Percentiles rank a stretch among this genome's conserved stretches.
Conservation (phyloP, 768 basidiomycete genomes). For the Cystobasidium tubakii region DNA sequence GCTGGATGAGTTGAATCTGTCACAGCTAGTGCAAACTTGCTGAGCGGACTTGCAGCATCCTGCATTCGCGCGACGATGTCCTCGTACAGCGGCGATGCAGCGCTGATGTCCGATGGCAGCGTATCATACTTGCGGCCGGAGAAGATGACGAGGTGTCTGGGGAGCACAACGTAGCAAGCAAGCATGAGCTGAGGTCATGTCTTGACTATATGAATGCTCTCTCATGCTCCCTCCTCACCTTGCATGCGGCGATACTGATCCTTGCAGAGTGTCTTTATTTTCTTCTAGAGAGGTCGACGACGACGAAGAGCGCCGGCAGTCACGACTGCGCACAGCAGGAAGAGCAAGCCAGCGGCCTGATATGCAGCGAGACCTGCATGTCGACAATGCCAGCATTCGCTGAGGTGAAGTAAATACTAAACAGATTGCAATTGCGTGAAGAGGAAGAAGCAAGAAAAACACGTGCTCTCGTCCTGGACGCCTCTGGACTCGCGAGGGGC, state of each 20-base stretch:
- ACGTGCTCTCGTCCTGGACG: background rate
- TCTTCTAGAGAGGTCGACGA: background rate
- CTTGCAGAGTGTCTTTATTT: background rate
- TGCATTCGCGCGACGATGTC: constrained; percentile 33
- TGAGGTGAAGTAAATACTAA: background rate
- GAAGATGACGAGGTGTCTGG: constrained; percentile 44
- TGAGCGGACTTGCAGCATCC: background rate
- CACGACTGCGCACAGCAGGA: background rate
- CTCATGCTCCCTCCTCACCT: constrained; percentile 1
- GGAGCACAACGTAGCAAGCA: background rate
- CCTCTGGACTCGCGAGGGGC: too few relatives aligned
- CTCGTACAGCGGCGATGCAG: constrained; percentile 38
- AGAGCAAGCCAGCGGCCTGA: background rate
- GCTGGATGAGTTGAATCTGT: background rate
- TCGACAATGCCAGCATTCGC: background rate
- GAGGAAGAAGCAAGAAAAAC: background rate
- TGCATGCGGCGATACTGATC: constrained; percentile 10
- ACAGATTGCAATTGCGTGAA: background rate
- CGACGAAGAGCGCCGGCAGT: background rate
- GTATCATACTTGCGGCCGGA: constrained; percentile 15
- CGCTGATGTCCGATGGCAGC: constrained; percentile 44
- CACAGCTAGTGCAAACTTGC: background rate
- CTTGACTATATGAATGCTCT: background rate
- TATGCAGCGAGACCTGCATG: constrained; percentile 2
- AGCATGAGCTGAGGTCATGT: background rate